Evolutionary conservation across 148 eudicot species (phyloP), one percentile per base, ranked within the genome.

Genomic region (Silene conica): DNA sequence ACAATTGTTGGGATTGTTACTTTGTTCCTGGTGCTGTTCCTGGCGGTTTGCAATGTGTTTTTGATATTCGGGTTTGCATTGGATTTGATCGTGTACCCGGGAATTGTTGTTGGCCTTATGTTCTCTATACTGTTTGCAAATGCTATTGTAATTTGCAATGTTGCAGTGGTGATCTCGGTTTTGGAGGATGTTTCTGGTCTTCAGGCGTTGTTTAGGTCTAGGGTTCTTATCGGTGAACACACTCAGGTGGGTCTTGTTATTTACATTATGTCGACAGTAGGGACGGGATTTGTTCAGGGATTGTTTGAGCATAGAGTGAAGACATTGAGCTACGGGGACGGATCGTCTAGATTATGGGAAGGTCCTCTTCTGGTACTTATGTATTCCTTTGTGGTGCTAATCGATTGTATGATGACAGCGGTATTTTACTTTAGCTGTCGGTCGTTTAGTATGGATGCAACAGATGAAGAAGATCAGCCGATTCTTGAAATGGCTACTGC

Each of bases 271-370:
- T 92, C 98, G 6, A 92, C 97, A 0, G 85, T 92, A 15, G 97
- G 92, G 55, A 80, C 87, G 96, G 90, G 96, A 3, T 80, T 90
- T 74, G 89, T 89, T 69, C 93, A 92, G 77, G 97, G 90, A 3
- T 83, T 92, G 75, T 95, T 95, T 84, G 98, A 95, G 87, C 93
- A 92, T 82, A 79, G 97, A 70, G 97, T 92, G 76, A 92, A 90
- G 83, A 90, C 85, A 0, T 50, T 92, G 69, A 90, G 98, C 78
- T 88, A 95, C 73, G 96, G 92, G 62, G 98, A 91, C 63, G 96
- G 88, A 54, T 85, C 93, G 21, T 90, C 89, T 12, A 80, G 96
- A 76, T 13, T 90, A 65, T 95, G 98, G 98, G 96, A 95, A 90
- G 93, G 96, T 41, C 97, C 97, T 0, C 86, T 95, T 74, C 77